These are phyloP conservation scores for Pichia inconspicua DNA, from an alignment of 1,139 yeast species.

Conservation along the genomic window DNA sequence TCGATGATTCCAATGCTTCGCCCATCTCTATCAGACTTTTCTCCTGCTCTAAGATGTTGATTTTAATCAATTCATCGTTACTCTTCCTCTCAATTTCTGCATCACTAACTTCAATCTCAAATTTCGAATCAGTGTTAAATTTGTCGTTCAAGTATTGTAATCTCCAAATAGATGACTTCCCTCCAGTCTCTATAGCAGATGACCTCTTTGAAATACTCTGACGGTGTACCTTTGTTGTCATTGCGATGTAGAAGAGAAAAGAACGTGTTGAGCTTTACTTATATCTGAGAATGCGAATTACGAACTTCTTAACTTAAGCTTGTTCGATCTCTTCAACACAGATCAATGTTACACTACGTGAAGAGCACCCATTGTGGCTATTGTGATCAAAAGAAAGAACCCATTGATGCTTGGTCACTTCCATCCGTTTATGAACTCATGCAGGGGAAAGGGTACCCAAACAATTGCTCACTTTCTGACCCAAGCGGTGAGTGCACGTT, in stretches of 20 bases:
- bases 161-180: slow-evolving; percentile 4
- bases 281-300: not conserved
- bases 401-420: slow-evolving; percentile 31
- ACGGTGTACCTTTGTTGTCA: slow-evolving; percentile 7
- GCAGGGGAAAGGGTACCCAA: slow-evolving; percentile 17
- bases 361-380: slow-evolving; percentile 49
- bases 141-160: slow-evolving; percentile 8
- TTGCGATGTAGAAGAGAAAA: not conserved
- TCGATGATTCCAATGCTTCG: slow-evolving; percentile 1
- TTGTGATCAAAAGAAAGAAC: slow-evolving; percentile 44
- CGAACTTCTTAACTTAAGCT: too few relatives aligned
- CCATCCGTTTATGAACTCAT: slow-evolving; percentile 21
- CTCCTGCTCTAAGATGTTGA: slow-evolving; percentile 3
- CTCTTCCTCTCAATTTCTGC: not conserved
- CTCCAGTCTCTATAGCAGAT: not conserved
- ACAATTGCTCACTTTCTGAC: slow-evolving; percentile 42
- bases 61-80: slow-evolving; percentile 2
- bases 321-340: not conserved
- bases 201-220: slow-evolving; percentile 12
- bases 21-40: slow-evolving; percentile 1
- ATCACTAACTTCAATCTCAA: slow-evolving; percentile 10
- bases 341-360: slow-evolving; percentile 20
- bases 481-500: slow-evolving; percentile 41
- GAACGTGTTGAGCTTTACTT: too few relatives aligned
- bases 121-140: slow-evolving; percentile 9